phyloP scores from a whole-genome alignment of 306 rosid species.

The Cucumis hystrix region DNA sequence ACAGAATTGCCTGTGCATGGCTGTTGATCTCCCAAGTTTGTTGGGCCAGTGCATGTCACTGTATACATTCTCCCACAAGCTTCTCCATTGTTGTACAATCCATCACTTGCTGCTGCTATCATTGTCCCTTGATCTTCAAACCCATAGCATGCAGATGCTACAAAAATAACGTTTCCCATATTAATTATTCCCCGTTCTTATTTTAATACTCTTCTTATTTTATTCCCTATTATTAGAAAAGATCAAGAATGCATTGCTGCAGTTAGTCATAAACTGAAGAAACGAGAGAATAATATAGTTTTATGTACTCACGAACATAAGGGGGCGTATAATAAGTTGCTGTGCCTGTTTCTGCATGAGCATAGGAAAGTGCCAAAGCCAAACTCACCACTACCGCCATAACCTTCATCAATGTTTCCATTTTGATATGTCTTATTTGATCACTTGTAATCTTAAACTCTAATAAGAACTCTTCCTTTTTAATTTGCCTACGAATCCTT shows the following conservation, averaged over 20 bases:
- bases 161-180: too few relatives aligned
- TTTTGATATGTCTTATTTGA: not conserved
- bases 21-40: not conserved
- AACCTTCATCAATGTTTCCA: not conserved
- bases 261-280: too few relatives aligned
- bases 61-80: not conserved
- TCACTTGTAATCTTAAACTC: too few relatives aligned
- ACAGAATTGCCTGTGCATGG: not conserved
- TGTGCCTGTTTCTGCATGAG: not conserved
- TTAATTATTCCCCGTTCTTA: too few relatives aligned
- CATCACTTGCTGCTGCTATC: constrained; percentile 2
- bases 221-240: too few relatives aligned
- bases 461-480: too few relatives aligned
- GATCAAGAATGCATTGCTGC: too few relatives aligned
- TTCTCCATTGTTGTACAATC: not conserved
- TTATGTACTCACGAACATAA: not conserved
- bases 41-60: not conserved
- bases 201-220: too few relatives aligned
- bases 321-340: not conserved
- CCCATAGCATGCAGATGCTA: not conserved
- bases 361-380: not conserved
- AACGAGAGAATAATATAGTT: not conserved
- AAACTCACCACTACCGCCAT: not conserved
- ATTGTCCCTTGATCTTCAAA: not conserved
- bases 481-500: too few relatives aligned